Evolutionary conservation across 1,284 basidiomycete species (phyloP).

Genomic region (Ganoderma meredithae): DNA sequence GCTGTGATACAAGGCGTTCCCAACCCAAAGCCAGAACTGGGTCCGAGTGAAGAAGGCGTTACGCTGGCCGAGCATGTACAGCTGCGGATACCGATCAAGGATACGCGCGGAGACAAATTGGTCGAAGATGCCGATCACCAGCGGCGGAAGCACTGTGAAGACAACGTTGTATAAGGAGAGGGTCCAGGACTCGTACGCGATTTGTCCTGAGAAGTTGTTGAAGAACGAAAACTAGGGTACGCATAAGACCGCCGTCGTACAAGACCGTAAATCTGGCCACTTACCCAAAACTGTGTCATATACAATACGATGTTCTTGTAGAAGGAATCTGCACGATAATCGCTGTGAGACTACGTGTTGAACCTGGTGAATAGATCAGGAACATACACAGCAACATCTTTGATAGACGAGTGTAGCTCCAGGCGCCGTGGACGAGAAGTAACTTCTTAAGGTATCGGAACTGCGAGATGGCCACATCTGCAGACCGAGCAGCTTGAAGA

Average conservation of each 20-base stretch:
- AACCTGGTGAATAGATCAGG: background rate
- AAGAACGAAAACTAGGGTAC: constrained; percentile 88
- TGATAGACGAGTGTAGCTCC: constrained; percentile 96
- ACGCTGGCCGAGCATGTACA: constrained; percentile 92
- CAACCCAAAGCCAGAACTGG: constrained; percentile 96
- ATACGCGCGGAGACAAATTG: constrained; percentile 98
- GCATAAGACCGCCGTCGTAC: constrained; percentile 9
- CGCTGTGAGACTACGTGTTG: background rate
- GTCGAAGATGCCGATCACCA: constrained; percentile 97
- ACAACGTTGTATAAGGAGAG: constrained; percentile 93
- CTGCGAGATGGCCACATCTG: constrained; percentile 97
- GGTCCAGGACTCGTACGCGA: constrained; percentile 98
- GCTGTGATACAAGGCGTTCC: constrained; percentile 94
- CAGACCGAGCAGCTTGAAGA: constrained; percentile 95
- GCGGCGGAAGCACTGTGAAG: constrained; percentile 94
- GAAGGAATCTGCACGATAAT: constrained; percentile 76
- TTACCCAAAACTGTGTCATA: constrained; percentile 97
- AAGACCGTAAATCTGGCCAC: constrained; percentile 36
- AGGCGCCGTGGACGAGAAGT: constrained; percentile 95
- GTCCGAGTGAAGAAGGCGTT: constrained; percentile 94
- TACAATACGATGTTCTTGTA: constrained; percentile 98
- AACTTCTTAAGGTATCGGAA: constrained; percentile 98
- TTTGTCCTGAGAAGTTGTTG: constrained; percentile 99
- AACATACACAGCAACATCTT: constrained; percentile 92
- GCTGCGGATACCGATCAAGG: constrained; percentile 96